phyloP scores from a whole-genome alignment of 2,329 filamentous ascomycete species.

The Penicillium sp. region DNA sequence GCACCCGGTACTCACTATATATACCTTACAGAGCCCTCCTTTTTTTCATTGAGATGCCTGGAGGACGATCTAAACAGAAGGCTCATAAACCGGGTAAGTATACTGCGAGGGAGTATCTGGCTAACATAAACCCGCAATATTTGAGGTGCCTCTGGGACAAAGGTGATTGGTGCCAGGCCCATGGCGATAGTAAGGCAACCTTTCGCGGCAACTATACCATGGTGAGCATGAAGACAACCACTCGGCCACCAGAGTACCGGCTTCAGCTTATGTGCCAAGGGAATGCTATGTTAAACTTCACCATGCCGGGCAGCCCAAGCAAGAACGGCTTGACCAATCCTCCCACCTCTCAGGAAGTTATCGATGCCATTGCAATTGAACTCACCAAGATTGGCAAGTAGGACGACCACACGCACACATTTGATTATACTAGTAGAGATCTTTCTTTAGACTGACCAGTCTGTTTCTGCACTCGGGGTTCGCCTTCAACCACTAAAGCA shows the following conservation, averaged over 20 bases:
- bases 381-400: not conserved
- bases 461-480: not conserved
- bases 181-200: not conserved
- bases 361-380: not conserved
- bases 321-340: not conserved
- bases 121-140: not conserved
- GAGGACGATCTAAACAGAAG: not conserved
- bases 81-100: not conserved
- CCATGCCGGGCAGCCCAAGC: not conserved
- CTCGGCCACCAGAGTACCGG: not conserved
- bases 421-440: not conserved
- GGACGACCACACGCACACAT: not conserved
- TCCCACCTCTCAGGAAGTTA: not conserved
- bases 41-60: not conserved
- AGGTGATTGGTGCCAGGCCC: not conserved
- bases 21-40: not conserved
- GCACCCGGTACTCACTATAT: not conserved
- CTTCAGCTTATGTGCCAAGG: not conserved
- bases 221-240: not conserved
- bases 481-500: not conserved
- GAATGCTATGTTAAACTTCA: not conserved
- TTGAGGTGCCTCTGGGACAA: not conserved
- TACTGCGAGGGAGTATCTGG: not conserved
- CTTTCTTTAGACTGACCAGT: not conserved
- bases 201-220: not conserved